Evolutionary conservation across 2,329 filamentous ascomycete genomes (phyloP).

Genomic region (Pseudogymnoascus pannorum): DNA sequence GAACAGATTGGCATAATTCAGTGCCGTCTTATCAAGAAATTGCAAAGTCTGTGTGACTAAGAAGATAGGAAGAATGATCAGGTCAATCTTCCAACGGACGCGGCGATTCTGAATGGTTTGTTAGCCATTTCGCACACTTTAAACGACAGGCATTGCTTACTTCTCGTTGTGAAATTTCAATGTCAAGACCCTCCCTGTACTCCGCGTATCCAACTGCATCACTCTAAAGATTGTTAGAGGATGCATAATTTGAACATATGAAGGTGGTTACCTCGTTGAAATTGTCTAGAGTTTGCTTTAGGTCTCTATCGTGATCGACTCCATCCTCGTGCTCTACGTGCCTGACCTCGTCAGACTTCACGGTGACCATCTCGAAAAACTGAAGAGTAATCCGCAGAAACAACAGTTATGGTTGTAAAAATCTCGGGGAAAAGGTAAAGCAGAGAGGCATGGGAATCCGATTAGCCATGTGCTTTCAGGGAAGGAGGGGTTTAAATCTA

Average conservation of each 20-base stretch:
- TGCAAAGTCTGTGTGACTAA: slow-evolving; percentile 14
- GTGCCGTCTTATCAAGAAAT: slow-evolving; percentile 14
- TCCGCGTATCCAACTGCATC: slow-evolving; percentile 10
- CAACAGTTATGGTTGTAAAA: background rate
- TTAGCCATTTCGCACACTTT: background rate
- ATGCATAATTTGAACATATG: background rate
- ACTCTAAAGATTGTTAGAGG: background rate
- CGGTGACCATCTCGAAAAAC: background rate
- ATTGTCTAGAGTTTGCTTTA: background rate
- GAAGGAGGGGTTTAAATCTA: background rate
- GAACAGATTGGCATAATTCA: slow-evolving; percentile 25
- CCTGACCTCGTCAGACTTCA: background rate
- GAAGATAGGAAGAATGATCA: slow-evolving; percentile 12
- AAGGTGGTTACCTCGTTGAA: slow-evolving; percentile 2
- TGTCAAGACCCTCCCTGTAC: slow-evolving; percentile 5
- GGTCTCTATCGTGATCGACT: background rate
- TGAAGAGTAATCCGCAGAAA: background rate
- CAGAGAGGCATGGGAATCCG: background rate
- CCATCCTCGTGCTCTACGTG: background rate
- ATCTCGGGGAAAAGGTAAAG: background rate
- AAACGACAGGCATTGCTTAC: background rate
- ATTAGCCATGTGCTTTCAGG: background rate
- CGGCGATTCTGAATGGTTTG: background rate
- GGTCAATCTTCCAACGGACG: slow-evolving; percentile 11
- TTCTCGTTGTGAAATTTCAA: slow-evolving; percentile 6